Evolutionary conservation across 768 basidiomycete species (phyloP).

Genomic region (Mycena kentingensis): DNA sequence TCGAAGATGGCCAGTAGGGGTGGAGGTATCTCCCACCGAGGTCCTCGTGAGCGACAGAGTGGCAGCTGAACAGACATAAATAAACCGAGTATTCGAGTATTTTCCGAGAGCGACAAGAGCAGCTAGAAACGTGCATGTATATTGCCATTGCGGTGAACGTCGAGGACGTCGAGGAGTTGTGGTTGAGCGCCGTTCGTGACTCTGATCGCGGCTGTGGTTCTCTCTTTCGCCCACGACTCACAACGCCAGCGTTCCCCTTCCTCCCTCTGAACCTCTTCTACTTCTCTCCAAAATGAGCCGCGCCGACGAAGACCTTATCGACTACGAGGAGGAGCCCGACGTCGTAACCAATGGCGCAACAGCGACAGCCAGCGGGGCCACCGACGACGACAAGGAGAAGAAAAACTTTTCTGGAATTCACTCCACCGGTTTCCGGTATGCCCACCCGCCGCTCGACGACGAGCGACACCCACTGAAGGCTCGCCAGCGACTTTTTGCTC

Average conservation of each 20-base stretch:
- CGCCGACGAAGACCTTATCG: constrained; percentile 91
- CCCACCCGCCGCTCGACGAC: constrained; percentile 8
- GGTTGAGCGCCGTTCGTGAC: constrained; percentile 6
- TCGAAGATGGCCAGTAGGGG: constrained; percentile 10
- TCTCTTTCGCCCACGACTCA: constrained; percentile 31
- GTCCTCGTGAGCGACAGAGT: too few relatives aligned
- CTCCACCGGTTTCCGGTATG: constrained; percentile 98
- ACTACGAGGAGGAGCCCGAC: constrained; percentile 92
- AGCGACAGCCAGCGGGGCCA: constrained; percentile 49
- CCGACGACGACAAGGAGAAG: constrained; percentile 80
- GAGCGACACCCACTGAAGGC: not conserved
- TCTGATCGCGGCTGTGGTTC: too few relatives aligned
- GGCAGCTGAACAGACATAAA: too few relatives aligned
- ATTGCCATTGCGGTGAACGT: too few relatives aligned
- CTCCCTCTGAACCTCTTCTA: constrained; percentile 5
- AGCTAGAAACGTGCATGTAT: too few relatives aligned
- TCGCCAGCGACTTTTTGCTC: constrained; percentile 87
- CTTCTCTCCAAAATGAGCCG: constrained; percentile 61
- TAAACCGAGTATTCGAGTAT: too few relatives aligned
- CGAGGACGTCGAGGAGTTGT: too few relatives aligned
- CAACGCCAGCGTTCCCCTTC: constrained; percentile 30
- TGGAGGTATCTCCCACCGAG: constrained; percentile 30
- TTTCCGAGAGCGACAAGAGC: too few relatives aligned
- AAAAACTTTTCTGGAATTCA: constrained; percentile 99
- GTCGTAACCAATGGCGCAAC: constrained; percentile 62